These are phyloP conservation scores for Podospora tetraspora DNA, from an alignment of 495 filamentous ascomycete genomes.

Conservation along the genomic window DNA sequence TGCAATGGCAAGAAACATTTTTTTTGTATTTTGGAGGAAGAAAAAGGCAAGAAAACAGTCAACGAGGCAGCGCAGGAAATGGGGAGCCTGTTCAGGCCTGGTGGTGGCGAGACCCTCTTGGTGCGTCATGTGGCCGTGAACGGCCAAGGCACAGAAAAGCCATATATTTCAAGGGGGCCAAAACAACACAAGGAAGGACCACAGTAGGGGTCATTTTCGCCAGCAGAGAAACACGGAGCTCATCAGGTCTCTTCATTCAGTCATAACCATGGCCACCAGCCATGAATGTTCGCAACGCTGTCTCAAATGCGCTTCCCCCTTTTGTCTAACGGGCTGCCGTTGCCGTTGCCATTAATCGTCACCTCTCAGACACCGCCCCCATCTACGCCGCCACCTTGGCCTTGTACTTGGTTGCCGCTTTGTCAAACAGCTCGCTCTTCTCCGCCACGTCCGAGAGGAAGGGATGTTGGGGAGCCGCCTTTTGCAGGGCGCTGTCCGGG, in stretches of 20 bases:
- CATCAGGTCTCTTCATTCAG: neutral
- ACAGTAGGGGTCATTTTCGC: neutral
- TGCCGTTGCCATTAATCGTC: conserved; percentile 1
- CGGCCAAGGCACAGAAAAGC: neutral
- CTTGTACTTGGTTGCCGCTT: conserved; percentile 70
- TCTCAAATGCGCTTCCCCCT: neutral
- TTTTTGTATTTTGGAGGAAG: neutral
- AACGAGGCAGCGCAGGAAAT: neutral
- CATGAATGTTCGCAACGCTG: neutral
- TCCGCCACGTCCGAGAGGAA: conserved; percentile 64
- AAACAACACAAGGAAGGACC: neutral
- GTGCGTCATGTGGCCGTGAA: neutral
- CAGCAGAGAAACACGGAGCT: neutral
- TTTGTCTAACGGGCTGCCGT: neutral
- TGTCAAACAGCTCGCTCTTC: conserved; percentile 75
- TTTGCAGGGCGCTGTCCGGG: conserved; percentile 51
- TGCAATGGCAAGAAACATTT: neutral
- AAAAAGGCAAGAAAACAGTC: neutral
- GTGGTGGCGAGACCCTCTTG: too few relatives aligned
- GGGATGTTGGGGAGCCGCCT: conserved; percentile 54
- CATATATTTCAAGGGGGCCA: neutral
- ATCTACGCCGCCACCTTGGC: conserved; percentile 56
- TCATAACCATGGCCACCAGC: neutral
- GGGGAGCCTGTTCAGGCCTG: neutral
- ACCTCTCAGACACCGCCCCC: neutral